Percentiles rank a stretch among this genome's conserved stretches.
phyloP scores from a whole-genome alignment of 768 basidiomycete species.

The Suillus lakei region DNA sequence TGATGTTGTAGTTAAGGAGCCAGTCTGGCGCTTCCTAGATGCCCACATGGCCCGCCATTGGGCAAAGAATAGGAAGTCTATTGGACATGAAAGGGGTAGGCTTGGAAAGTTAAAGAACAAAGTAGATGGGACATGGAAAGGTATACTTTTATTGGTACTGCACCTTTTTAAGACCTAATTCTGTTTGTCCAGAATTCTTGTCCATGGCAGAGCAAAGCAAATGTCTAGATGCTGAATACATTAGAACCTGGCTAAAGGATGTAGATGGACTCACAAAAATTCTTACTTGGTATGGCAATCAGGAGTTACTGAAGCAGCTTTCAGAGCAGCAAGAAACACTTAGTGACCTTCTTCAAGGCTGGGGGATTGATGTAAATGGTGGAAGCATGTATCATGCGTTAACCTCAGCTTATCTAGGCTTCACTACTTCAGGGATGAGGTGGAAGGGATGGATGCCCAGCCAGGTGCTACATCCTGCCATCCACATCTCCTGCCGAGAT shows the following conservation, averaged over 20 bases:
- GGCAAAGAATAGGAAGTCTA: neutral
- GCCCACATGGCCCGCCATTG: neutral
- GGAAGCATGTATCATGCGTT: neutral
- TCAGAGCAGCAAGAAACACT: neutral
- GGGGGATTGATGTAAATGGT: neutral
- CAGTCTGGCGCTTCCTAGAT: neutral
- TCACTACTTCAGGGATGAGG: too few relatives aligned
- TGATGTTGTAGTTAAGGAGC: neutral
- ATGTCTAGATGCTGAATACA: neutral
- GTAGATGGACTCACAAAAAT: neutral
- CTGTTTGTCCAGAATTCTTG: neutral
- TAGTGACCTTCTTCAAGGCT: neutral
- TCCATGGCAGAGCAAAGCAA: neutral
- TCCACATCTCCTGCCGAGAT: too few relatives aligned
- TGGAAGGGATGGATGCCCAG: too few relatives aligned
- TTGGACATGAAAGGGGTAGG: neutral
- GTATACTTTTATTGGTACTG: neutral
- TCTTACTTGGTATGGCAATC: neutral
- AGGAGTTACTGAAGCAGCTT: neutral
- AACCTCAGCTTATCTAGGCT: neutral
- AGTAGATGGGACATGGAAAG: neutral
- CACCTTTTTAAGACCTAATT: neutral
- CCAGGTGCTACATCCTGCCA: too few relatives aligned
- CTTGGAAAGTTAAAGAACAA: neutral
- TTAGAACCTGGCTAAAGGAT: neutral